A percentile compares a stretch with the other conserved stretches of the same genome.
These are phyloP conservation scores for Penstemon davidsonii DNA, from an alignment of 257 asterid species.

Conservation along the genomic window DNA sequence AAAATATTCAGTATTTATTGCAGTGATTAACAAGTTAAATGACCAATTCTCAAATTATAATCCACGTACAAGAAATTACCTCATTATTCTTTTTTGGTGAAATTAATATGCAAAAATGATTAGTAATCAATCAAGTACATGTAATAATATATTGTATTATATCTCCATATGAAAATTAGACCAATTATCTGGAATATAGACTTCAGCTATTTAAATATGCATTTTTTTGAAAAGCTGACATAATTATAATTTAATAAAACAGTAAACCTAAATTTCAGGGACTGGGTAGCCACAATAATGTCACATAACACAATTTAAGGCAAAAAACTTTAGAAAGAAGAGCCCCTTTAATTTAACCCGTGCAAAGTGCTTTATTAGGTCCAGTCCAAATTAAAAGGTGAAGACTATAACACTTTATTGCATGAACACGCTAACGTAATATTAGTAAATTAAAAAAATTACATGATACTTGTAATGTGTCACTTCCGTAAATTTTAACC, in stretches of 20 bases:
- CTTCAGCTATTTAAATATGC: too few species aligned
- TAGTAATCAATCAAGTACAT: not conserved
- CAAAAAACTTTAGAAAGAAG: constrained; percentile 25
- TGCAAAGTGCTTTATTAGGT: constrained; percentile 44
- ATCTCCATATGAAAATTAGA: too few species aligned
- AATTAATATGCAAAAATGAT: not conserved
- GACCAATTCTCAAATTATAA: not conserved
- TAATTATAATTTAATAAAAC: not conserved
- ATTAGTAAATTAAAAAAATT: not conserved
- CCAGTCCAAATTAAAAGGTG: constrained; percentile 29
- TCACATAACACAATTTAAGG: constrained; percentile 16
- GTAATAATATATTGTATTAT: not conserved
- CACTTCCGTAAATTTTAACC: not conserved
- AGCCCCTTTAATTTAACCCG: constrained; percentile 39
- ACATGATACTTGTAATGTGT: not conserved
- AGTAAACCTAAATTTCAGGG: constrained; percentile 7
- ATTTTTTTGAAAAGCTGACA: not conserved
- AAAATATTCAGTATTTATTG: not conserved
- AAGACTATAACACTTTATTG: constrained; percentile 33
- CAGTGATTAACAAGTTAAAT: not conserved
- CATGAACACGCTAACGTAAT: constrained; percentile 21
- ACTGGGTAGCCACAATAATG: not conserved
- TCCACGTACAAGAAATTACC: not conserved
- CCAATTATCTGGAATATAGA: too few species aligned
- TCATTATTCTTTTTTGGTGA: not conserved